Evolutionary conservation across 31 red algal genomes (phyloP).

Genomic region (Asparagopsis taxiformis): DNA sequence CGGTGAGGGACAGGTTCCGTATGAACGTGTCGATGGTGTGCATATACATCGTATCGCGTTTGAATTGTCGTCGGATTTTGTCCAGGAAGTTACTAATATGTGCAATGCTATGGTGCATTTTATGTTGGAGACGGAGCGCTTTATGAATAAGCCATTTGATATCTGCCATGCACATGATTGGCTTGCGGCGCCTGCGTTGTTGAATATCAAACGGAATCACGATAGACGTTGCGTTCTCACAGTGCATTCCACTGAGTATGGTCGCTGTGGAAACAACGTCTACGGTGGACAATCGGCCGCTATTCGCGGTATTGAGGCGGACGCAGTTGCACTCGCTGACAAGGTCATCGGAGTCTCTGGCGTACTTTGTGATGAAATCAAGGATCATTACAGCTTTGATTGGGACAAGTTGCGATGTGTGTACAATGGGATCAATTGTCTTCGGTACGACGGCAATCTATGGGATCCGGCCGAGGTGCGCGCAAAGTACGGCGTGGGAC

Average conservation of each 20-base stretch:
- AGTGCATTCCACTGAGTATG: slow-evolving; percentile 94
- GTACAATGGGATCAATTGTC: slow-evolving; percentile 97
- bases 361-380: slow-evolving; percentile 94
- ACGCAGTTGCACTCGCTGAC: slow-evolving; percentile 78
- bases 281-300: slow-evolving; percentile 86
- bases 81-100: slow-evolving; percentile 92
- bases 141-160: slow-evolving; percentile 91
- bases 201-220: slow-evolving; percentile 83
- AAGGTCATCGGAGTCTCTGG: slow-evolving; percentile 83
- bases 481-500: slow-evolving; percentile 79
- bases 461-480: slow-evolving; percentile 94
- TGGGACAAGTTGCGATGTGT: slow-evolving; percentile 96
- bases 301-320: slow-evolving; percentile 80
- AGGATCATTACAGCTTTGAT: slow-evolving; percentile 82
- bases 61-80: slow-evolving; percentile 86
- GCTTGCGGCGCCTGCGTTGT: slow-evolving; percentile 81
- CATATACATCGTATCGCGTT: slow-evolving; percentile 89
- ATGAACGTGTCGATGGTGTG: slow-evolving; percentile 92
- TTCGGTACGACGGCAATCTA: slow-evolving; percentile 90
- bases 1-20: slow-evolving; percentile 67
- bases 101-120: slow-evolving; percentile 92
- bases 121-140: slow-evolving; percentile 86
- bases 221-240: slow-evolving; percentile 84
- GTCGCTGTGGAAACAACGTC: slow-evolving; percentile 87
- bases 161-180: slow-evolving; percentile 91